Percentiles rank a stretch among this genome's conserved stretches.
Evolutionary conservation across 148 eudicot genomes (phyloP).

Genomic region (Rhododendron ferrugineum): DNA sequence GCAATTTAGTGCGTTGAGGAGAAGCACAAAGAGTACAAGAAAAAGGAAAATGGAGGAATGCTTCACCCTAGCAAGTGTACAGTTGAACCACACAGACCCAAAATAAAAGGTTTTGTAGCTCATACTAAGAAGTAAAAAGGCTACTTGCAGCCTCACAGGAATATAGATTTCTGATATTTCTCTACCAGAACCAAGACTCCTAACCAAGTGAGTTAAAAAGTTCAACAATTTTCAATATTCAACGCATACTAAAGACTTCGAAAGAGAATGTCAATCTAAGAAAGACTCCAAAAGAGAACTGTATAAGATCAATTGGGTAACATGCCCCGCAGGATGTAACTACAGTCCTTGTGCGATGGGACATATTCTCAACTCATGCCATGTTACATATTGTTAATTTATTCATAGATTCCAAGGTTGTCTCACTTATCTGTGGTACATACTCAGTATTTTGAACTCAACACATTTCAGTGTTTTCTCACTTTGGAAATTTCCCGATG

Average conservation of each 20-base stretch:
- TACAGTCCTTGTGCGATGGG: not conserved
- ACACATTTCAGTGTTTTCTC: not conserved
- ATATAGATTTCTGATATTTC: not conserved
- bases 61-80: not conserved
- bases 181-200: not conserved
- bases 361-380: not conserved
- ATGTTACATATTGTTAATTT: not conserved
- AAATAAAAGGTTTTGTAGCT: not conserved
- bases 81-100: not conserved
- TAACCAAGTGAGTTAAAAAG: not conserved
- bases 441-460: not conserved
- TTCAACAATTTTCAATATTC: not conserved
- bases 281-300: not conserved
- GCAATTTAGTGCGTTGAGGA: not conserved
- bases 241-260: not conserved
- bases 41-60: not conserved
- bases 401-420: not conserved
- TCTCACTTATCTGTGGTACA: not conserved
- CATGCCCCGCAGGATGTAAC: not conserved
- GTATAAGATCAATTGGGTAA: not conserved
- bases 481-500: not conserved
- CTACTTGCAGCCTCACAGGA: not conserved
- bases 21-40: not conserved
- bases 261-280: not conserved
- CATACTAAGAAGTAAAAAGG: not conserved